phyloP scores from a whole-genome alignment of 345 rosid species.

The Cardamine occulta region DNA sequence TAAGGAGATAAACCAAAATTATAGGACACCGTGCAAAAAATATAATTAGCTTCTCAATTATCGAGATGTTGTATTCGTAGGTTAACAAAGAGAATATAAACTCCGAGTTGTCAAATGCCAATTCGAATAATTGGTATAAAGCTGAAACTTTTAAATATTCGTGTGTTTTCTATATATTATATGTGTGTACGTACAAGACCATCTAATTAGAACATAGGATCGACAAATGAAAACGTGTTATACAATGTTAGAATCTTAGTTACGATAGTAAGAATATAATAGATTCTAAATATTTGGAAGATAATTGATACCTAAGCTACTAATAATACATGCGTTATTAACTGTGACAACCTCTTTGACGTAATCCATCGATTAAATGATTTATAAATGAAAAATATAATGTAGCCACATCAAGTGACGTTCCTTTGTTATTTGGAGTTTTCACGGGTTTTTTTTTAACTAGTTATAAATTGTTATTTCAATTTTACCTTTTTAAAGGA shows the following conservation, averaged over 20 bases:
- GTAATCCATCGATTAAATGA: background rate
- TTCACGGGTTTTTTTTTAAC: background rate
- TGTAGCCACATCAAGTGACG: background rate
- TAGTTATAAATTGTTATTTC: background rate
- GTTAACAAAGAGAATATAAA: slow-evolving; percentile 42
- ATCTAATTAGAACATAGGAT: slow-evolving; percentile 4
- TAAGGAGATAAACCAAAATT: background rate
- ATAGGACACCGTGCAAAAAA: background rate
- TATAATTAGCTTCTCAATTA: background rate
- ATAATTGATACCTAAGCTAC: slow-evolving; percentile 21
- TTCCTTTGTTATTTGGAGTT: background rate
- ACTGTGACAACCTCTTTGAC: background rate
- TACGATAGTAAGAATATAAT: slow-evolving; percentile 5
- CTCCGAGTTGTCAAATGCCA: slow-evolving; percentile 40
- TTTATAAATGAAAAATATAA: background rate
- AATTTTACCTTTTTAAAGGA: background rate
- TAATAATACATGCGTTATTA: background rate
- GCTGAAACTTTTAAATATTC: slow-evolving; percentile 31
- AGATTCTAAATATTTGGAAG: slow-evolving; percentile 8
- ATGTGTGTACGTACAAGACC: slow-evolving; percentile 17
- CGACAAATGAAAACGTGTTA: slow-evolving; percentile 24
- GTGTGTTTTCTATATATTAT: background rate
- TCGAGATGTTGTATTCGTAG: slow-evolving; percentile 15
- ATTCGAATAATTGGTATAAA: slow-evolving; percentile 43
- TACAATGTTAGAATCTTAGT: slow-evolving; percentile 17